Evolutionary conservation across 495 filamentous ascomycete species (phyloP).

Genomic region (Tuber magnatum): DNA sequence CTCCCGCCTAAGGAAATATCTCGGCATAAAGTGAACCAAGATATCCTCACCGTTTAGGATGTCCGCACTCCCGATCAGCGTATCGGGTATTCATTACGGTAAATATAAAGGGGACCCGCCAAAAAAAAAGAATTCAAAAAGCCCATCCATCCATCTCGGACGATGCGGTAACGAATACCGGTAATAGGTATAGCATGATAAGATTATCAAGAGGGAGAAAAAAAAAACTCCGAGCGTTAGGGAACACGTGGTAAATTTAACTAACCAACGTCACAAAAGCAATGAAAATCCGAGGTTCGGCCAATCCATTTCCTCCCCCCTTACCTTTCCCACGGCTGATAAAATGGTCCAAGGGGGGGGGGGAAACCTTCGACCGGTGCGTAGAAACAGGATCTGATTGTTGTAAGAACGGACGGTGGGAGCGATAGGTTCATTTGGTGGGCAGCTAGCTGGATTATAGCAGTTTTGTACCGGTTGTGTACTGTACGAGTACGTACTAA

Average conservation of each 20-base stretch:
- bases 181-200: neutral
- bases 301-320: neutral
- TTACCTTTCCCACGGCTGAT: neutral
- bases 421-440: neutral
- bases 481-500: neutral
- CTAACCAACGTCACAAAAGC: neutral
- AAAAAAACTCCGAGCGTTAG: neutral
- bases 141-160: neutral
- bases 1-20: neutral
- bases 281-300: neutral
- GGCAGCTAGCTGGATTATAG: neutral
- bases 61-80: neutral
- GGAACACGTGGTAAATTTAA: constrained; percentile 5
- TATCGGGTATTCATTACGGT: neutral
- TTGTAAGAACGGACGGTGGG: neutral
- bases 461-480: neutral
- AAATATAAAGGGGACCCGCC: neutral
- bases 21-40: neutral
- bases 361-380: neutral
- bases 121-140: neutral
- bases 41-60: neutral
- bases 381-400: neutral
- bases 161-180: neutral
- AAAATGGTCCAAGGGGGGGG: neutral
- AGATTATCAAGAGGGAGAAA: neutral